Conservation (phyloP, 805 yeast species). For the Nakazawaea wickerhamii region DNA sequence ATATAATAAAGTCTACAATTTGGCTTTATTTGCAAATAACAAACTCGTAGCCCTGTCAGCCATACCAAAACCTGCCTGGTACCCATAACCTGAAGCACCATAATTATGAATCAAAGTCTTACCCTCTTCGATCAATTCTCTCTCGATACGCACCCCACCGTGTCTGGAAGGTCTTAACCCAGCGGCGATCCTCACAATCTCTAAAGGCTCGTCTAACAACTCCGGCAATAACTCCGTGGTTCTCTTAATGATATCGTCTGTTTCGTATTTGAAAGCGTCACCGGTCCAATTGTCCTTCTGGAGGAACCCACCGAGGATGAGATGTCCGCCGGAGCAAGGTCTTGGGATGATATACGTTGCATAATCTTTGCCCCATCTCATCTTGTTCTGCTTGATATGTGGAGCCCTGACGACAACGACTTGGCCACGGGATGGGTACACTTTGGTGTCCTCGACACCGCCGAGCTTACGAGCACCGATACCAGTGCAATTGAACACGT, state of each 20-base stretch:
- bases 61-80: conserved; percentile 64
- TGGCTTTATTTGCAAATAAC: conserved; percentile 8
- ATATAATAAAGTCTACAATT: not conserved
- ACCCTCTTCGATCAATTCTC: conserved; percentile 37
- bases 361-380: conserved; percentile 55
- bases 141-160: conserved; percentile 72
- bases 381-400: conserved; percentile 51
- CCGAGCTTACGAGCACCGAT: conserved; percentile 58
- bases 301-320: conserved; percentile 70
- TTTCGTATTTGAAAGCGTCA: conserved; percentile 51
- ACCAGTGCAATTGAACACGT: conserved; percentile 75
- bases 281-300: conserved; percentile 60
- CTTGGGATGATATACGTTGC: conserved; percentile 73
- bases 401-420: conserved; percentile 71
- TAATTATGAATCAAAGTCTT: conserved; percentile 58
- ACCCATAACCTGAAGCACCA: conserved; percentile 66
- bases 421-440: conserved; percentile 78
- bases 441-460: conserved; percentile 56
- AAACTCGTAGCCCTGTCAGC: conserved; percentile 40
- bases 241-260: conserved; percentile 56
- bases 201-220: conserved; percentile 37
- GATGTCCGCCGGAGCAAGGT: conserved; percentile 58
- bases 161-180: conserved; percentile 74
- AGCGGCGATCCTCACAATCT: conserved; percentile 59
- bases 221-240: conserved; percentile 49